Conservation (phyloP, 2,329 filamentous ascomycete genomes). For the Juglanconis oblonga region DNA sequence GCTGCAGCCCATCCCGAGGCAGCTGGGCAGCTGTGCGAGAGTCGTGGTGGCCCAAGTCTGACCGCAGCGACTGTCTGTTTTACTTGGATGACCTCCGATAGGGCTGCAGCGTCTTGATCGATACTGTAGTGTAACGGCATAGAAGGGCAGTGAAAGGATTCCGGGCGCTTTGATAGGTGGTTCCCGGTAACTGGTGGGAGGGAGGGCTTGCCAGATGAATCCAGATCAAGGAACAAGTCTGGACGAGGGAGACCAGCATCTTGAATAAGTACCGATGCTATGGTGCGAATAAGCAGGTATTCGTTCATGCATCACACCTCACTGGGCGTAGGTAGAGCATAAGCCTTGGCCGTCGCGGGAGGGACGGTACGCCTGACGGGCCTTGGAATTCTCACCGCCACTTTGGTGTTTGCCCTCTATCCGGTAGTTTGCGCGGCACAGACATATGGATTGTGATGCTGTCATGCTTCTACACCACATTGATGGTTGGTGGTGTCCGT, state of each 20-base stretch:
- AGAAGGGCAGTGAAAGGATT: not conserved
- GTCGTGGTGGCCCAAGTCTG: not conserved
- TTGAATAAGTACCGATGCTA: no score
- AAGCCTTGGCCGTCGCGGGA: not conserved
- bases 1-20: not conserved
- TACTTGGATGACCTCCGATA: not conserved
- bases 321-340: not conserved
- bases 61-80: not conserved
- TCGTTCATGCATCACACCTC: not conserved
- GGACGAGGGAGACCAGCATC: no score
- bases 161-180: not conserved
- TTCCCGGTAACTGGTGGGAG: not conserved
- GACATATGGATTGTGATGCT: not conserved
- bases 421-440: conserved; percentile 12
- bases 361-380: not conserved
- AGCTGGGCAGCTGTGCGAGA: not conserved
- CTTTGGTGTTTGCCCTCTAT: conserved; percentile 12
- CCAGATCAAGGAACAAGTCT: not conserved
- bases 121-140: not conserved
- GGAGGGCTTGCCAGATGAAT: no score
- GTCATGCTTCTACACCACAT: not conserved
- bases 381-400: conserved; percentile 13
- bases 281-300: not conserved
- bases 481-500: not conserved
- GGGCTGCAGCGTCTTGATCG: not conserved